Evolutionary conservation across 1,284 basidiomycete species (phyloP).

Genomic region (Gomphus bonarii): DNA sequence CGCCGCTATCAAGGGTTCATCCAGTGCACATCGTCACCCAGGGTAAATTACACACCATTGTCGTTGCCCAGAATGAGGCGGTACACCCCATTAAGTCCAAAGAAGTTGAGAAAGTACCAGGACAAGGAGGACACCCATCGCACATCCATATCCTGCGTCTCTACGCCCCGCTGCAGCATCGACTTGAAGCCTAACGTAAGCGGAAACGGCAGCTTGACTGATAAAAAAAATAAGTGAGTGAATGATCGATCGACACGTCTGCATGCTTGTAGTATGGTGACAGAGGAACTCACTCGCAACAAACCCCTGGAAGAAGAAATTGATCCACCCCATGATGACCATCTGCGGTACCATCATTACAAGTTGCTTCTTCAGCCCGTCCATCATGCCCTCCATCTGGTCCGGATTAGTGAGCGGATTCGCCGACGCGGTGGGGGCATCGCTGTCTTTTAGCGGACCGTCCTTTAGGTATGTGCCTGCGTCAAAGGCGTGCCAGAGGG

Average conservation of each 20-base stretch:
- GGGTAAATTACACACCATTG: conserved; percentile 54
- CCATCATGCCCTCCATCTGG: conserved; percentile 98
- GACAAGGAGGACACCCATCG: conserved; percentile 98
- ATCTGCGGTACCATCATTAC: conserved; percentile 98
- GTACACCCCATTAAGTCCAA: conserved; percentile 94
- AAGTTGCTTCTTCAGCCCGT: conserved; percentile 98
- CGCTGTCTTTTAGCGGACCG: conserved; percentile 52
- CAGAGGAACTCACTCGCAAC: conserved; percentile 74
- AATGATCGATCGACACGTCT: background rate
- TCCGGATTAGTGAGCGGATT: conserved; percentile 81
- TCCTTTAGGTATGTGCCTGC: conserved; percentile 81
- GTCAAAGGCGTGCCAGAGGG: conserved; percentile 61
- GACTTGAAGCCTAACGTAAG: conserved; percentile 95
- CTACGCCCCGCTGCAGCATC: conserved; percentile 96
- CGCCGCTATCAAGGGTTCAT: conserved; percentile 43
- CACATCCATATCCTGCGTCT: conserved; percentile 95
- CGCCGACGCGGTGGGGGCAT: conserved; percentile 39
- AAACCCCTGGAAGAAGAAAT: conserved; percentile 98
- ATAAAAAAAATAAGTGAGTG: background rate
- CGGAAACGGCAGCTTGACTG: conserved; percentile 97
- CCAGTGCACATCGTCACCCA: conserved; percentile 11
- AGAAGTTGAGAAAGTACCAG: conserved; percentile 99
- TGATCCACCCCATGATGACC: conserved; percentile 99
- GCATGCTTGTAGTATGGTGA: background rate
- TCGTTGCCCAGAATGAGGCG: conserved; percentile 86